Percentiles rank a stretch among this genome's conserved stretches.
Conservation (phyloP, 768 basidiomycete species). For the Tylopilus felleus region DNA sequence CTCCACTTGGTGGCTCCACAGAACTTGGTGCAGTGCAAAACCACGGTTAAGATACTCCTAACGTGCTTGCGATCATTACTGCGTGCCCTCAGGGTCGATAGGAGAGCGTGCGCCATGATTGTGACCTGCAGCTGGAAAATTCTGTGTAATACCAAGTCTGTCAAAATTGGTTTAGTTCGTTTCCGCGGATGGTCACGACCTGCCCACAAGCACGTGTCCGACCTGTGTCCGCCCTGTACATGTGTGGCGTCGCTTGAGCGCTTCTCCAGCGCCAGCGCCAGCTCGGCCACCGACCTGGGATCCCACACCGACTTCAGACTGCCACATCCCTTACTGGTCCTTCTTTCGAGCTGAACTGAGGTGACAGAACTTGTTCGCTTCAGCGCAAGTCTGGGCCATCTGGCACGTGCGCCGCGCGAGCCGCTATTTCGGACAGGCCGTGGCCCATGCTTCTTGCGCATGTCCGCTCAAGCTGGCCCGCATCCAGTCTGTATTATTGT, state of each 20-base stretch:
- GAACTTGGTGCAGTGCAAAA: slow-evolving; percentile 1
- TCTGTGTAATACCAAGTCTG: too few species aligned
- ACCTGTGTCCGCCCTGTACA: slow-evolving; percentile 2
- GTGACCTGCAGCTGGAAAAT: neutral
- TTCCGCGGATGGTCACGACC: slow-evolving; percentile 7
- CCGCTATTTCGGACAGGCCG: slow-evolving; percentile 4
- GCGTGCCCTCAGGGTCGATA: slow-evolving; percentile 13
- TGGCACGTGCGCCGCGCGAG: slow-evolving; percentile 12
- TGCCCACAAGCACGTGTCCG: slow-evolving; percentile 16
- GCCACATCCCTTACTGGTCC: neutral
- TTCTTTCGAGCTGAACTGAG: neutral
- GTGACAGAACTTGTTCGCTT: neutral
- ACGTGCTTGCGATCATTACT: neutral
- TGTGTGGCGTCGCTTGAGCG: too few species aligned
- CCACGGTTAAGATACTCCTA: slow-evolving; percentile 2
- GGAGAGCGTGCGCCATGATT: slow-evolving; percentile 1
- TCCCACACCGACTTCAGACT: neutral
- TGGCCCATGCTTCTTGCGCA: slow-evolving; percentile 23
- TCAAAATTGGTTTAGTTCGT: neutral
- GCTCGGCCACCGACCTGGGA: neutral
- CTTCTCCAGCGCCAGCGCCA: neutral
- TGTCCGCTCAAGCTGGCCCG: slow-evolving; percentile 22
- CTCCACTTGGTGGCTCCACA: neutral
- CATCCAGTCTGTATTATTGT: slow-evolving; percentile 13
- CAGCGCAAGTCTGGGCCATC: neutral